A percentile compares a stretch with the other conserved stretches of the same genome.
Evolutionary conservation across 2,329 filamentous ascomycete species (phyloP).

Genomic region (Neonectria ditissima): DNA sequence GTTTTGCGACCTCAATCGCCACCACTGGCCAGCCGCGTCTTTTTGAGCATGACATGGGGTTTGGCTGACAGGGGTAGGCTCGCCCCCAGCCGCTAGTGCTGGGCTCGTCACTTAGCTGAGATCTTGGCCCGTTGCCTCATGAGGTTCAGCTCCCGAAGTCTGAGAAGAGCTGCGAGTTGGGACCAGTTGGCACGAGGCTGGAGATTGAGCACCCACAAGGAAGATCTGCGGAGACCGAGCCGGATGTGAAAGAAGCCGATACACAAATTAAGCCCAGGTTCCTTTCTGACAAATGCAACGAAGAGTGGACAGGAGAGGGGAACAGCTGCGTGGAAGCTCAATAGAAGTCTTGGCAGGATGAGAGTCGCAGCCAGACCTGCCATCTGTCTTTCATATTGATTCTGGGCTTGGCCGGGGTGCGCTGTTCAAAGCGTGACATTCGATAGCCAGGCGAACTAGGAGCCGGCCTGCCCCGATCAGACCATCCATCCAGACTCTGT

Average conservation of each 20-base stretch:
- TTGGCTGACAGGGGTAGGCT: conserved; percentile 21
- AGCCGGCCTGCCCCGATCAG: conserved; percentile 24
- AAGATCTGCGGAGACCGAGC: neutral
- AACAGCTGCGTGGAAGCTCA: conserved; percentile 9
- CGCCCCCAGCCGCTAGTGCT: conserved; percentile 21
- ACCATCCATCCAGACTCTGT: conserved; percentile 12
- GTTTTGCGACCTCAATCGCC: conserved; percentile 2
- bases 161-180: conserved; percentile 1
- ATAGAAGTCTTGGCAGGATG: conserved; percentile 11
- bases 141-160: conserved; percentile 27
- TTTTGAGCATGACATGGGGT: conserved; percentile 25
- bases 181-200: conserved; percentile 5
- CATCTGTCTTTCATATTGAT: conserved; percentile 9
- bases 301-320: conserved; percentile 1
- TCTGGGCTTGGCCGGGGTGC: conserved; percentile 7
- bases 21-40: conserved; percentile 6
- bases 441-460: conserved; percentile 10
- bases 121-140: conserved; percentile 28
- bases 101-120: conserved; percentile 31
- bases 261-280: neutral
- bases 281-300: neutral
- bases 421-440: conserved; percentile 19
- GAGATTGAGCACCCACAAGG: neutral
- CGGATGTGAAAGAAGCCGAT: neutral
- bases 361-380: conserved; percentile 2